Conservation (phyloP, 306 rosid genomes). For the Mucuna pruriens region DNA sequence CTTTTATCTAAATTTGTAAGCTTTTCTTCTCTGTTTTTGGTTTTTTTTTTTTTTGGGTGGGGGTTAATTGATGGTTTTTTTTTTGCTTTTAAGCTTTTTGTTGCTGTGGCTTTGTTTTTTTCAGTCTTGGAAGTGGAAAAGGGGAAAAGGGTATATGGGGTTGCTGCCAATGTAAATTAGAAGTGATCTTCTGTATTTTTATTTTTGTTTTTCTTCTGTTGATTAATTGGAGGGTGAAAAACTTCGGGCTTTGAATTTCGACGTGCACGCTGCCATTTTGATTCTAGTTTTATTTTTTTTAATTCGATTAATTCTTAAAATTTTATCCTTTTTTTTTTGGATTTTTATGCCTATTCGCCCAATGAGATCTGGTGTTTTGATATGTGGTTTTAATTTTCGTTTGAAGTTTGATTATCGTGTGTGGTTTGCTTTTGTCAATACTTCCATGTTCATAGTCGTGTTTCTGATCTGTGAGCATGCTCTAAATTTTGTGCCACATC, state of each 20-base stretch:
- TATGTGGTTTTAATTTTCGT: constrained; percentile 7
- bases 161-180: constrained; percentile 32
- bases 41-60: background rate
- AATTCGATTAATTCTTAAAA: constrained; percentile 20
- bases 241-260: constrained; percentile 38
- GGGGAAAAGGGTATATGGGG: constrained; percentile 28
- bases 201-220: background rate
- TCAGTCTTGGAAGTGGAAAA: background rate
- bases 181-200: constrained; percentile 23
- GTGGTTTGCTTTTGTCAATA: constrained; percentile 20
- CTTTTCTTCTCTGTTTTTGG: background rate
- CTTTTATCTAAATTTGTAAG: constrained; percentile 57
- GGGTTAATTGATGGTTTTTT: background rate
- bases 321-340: background rate
- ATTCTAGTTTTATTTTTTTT: background rate
- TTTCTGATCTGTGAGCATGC: constrained; percentile 32
- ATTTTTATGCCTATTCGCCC: background rate
- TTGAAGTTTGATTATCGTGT: constrained; percentile 25
- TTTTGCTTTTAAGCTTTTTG: constrained; percentile 2
- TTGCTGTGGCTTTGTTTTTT: background rate
- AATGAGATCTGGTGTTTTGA: constrained; percentile 48
- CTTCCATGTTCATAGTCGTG: background rate
- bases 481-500: constrained; percentile 5
- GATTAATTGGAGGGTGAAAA: background rate
- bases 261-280: constrained; percentile 22